Evolutionary conservation across 2,329 filamentous ascomycete species (phyloP), one percentile per base, ranked within the genome.

Genomic region (Cercospora zeina): DNA sequence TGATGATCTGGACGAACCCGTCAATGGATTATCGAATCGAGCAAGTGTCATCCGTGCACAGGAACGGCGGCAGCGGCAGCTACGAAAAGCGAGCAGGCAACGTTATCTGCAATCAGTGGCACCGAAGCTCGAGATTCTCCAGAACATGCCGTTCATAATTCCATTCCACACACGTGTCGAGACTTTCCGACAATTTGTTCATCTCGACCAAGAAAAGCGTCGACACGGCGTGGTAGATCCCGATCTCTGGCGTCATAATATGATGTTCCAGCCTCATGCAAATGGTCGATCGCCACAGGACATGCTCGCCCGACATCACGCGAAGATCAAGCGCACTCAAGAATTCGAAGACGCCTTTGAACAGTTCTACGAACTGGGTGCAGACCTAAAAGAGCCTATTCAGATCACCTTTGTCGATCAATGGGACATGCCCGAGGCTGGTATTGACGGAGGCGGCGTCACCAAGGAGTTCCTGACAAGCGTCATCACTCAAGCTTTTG

Each of bases 81-180:
- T 91, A 70, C 84, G 86, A 65, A 87, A 86, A 71, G 82, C 84
- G 6, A 87, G 87, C 47, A 83, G 88, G 37, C 87, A 88, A 68
- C 87, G 90, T 67, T 85, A 90, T 64, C 78, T 96, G 24, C 90
- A 93, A 53, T 84, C 89, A 13, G 86, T 96, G 64, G 91, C 89
- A 0, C 93, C 95, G 0, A 88, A 93, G 68, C 80, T 97, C 9
- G 93, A 97, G 72, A 90, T 99, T 4, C 77, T 99, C 55, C 89
- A 95, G 68, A 96, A 97, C 71, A 96, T 99, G 87, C 95, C 95
- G 0, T 99, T 97, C 74, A 90, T 93, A 68, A 95, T 99, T 49
- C 95, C 93, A 0, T 99, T 99, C 70, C 86, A 90, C 37, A 95
- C 90, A 0, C 83, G 95, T 51, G 95, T 99, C 4, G 87, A 92